Percentiles rank a stretch among this genome's conserved stretches.
These are phyloP conservation scores for Kwoniella dendrophila DNA, from an alignment of 768 basidiomycete genomes.

Conservation along the genomic window DNA sequence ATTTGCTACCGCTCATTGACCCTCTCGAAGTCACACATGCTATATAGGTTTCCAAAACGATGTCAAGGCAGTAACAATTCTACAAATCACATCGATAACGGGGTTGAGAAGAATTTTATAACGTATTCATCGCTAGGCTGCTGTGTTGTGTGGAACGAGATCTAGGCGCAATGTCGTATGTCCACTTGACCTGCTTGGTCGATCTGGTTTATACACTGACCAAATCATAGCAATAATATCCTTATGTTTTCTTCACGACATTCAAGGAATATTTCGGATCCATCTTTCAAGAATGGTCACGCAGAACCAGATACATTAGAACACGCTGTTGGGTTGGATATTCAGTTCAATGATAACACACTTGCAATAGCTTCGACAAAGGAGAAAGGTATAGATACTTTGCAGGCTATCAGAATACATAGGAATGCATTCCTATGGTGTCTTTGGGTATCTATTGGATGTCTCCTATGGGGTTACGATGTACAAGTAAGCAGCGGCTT, in stretches of 20 bases:
- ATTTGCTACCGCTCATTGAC: too few relatives aligned
- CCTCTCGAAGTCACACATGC: too few relatives aligned
- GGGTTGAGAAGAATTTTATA: too few relatives aligned
- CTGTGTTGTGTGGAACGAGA: too few relatives aligned
- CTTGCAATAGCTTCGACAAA: slow-evolving; percentile 16
- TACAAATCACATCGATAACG: too few relatives aligned
- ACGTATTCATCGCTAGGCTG: too few relatives aligned
- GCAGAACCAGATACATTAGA: neutral
- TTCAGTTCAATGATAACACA: slow-evolving; percentile 1
- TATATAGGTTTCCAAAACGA: too few relatives aligned
- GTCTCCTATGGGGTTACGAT: slow-evolving; percentile 30
- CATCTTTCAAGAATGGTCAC: neutral
- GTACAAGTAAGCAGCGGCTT: slow-evolving; percentile 26
- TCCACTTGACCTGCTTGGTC: too few relatives aligned
- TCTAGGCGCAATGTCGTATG: too few relatives aligned
- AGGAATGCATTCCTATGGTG: slow-evolving; percentile 25
- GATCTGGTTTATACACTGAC: neutral
- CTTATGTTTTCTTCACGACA: neutral
- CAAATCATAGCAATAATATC: neutral
- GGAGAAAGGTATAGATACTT: slow-evolving; percentile 16
- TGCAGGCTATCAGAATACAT: slow-evolving; percentile 21
- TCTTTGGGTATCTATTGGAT: slow-evolving; percentile 17
- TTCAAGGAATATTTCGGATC: neutral
- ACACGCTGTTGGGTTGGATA: neutral
- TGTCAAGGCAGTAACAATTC: too few relatives aligned